Conservation (phyloP, 2,329 filamentous ascomycete genomes). For the Hirsutella thompsonii region DNA sequence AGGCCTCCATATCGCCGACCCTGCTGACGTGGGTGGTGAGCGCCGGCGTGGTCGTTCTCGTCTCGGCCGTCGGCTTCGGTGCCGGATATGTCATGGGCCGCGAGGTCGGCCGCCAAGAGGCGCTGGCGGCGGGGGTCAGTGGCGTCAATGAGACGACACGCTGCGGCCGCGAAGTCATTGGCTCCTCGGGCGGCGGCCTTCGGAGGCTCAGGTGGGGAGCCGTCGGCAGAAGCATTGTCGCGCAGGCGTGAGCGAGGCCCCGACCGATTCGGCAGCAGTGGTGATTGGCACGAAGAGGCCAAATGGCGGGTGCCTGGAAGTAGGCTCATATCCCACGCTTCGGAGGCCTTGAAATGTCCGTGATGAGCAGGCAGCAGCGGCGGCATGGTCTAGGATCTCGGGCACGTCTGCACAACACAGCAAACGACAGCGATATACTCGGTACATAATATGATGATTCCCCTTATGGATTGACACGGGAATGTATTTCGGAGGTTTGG, state of each 20-base stretch:
- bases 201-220: constrained; percentile 41
- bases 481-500: no score
- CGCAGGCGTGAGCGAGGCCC: constrained; percentile 15
- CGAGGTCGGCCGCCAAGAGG: constrained; percentile 51
- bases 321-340: not conserved
- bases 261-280: no score
- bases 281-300: not conserved
- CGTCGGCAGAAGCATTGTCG: constrained; percentile 36
- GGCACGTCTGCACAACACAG: no score
- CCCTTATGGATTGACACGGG: no score
- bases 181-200: constrained; percentile 36
- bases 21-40: constrained; percentile 52
- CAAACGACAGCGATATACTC: no score
- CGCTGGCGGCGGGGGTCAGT: constrained; percentile 27
- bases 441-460: no score
- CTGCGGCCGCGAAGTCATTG: constrained; percentile 41
- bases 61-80: constrained; percentile 56
- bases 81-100: constrained; percentile 56
- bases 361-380: no score
- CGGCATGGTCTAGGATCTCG: no score
- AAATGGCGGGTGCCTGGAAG: not conserved
- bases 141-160: constrained; percentile 32
- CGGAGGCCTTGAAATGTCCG: no score
- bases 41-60: constrained; percentile 53
- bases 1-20: constrained; percentile 41